These are phyloP conservation scores for Bryum argenteum DNA, from an alignment of 225 moss, liverwort and hornwort genomes.

Conservation along the genomic window DNA sequence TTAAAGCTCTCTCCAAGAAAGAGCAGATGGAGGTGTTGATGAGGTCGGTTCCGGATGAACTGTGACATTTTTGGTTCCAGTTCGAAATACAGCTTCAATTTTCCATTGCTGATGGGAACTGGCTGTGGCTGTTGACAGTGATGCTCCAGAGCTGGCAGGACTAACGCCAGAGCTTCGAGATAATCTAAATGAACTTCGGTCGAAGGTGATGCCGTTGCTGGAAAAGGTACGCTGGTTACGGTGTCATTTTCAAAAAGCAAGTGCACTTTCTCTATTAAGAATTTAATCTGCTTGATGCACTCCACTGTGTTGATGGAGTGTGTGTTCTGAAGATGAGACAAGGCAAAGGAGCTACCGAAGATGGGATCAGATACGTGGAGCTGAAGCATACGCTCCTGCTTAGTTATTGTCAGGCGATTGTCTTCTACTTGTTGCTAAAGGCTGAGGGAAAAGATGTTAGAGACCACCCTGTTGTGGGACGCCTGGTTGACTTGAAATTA, in stretches of 20 bases:
- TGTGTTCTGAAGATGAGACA: constrained; percentile 61
- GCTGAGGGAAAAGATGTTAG: constrained; percentile 84
- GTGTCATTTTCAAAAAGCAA: neutral
- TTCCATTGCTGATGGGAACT: constrained; percentile 25
- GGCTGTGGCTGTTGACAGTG: constrained; percentile 52
- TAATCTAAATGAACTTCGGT: constrained; percentile 71
- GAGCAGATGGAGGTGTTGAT: constrained; percentile 90
- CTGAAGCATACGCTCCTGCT: constrained; percentile 85
- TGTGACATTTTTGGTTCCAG: constrained; percentile 1
- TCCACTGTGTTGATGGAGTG: constrained; percentile 5
- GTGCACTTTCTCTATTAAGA: neutral
- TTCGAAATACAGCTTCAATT: too few species aligned
- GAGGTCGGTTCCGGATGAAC: constrained; percentile 49
- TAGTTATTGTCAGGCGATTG: constrained; percentile 90
- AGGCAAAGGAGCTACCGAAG: constrained; percentile 75
- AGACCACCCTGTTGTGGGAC: constrained; percentile 91
- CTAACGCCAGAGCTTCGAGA: constrained; percentile 76
- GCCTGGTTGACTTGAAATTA: constrained; percentile 84
- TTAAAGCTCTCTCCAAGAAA: constrained; percentile 65
- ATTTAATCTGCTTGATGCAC: neutral
- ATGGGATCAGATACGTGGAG: constrained; percentile 82
- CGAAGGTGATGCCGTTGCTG: constrained; percentile 76
- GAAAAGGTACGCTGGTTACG: constrained; percentile 56
- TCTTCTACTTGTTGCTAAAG: constrained; percentile 88
- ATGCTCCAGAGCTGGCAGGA: constrained; percentile 90